Base-by-base conservation (phyloP, 73 alveolate species). In the Effrenium voratum region DNA sequence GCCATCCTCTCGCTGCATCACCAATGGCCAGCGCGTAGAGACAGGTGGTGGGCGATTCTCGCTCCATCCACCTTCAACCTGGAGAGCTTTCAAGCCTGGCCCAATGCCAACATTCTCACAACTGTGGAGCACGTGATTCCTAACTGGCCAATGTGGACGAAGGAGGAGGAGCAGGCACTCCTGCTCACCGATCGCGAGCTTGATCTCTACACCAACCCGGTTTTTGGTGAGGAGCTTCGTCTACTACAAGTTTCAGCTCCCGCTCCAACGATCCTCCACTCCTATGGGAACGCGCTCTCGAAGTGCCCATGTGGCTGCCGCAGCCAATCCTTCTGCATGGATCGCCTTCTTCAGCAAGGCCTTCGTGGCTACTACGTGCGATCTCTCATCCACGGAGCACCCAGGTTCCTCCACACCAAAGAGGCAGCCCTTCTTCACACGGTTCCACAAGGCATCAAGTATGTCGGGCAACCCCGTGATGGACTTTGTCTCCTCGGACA, bases 281-380 rank as follows among this genome's bases (percentile, higher is more conserved):
- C 87, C 16, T 77, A 60, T 57, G 87, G 63, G 13, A 16, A 77
- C 40, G 24, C 28, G 40, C 4, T 32, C 40, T 10, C 41, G 22
- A 2, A 12, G 0, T 77, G 87, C 59, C 63, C 87, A 1, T 77
- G 87, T 10, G 87, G 87, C 26, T 77, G 87, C 32, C 87, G 87
- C 16, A 5, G 10, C 0, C 72, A 16, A 16, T 16, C 87, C 19
- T 43, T 77, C 28, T 3, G 36, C 0, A 28, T 0, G 5, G 41
- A 40, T 46, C 3, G 80, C 32, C 46, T 68, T 43, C 80, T 5
- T 24, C 3, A 3, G 22, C 47, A 46, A n/a, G 80, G 80, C 5
- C 47, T 28, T 6, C 44, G 80, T 2, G 80, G 80, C 5, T 68
- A n/a, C 36, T 43, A 46, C 3, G 5, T 68, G 36, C 30, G 5